Percentiles rank a stretch among this genome's conserved stretches.
Conservation (phyloP, 208 protist species). For the Vickermania ingenoplastis region DNA sequence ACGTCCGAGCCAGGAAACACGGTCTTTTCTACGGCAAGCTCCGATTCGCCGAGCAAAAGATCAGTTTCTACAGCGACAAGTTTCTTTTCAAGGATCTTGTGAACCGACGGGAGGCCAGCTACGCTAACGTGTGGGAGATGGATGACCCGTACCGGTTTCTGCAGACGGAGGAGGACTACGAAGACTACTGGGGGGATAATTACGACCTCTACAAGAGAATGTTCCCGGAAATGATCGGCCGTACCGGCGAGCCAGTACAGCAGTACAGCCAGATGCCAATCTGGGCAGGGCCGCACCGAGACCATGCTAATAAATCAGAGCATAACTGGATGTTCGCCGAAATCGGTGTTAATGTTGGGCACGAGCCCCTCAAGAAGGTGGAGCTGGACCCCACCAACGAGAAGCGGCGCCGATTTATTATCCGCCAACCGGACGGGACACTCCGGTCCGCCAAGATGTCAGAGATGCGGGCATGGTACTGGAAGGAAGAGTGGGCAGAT, state of each 20-base stretch:
- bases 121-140: slow-evolving; percentile 92
- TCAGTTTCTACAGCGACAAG: slow-evolving; percentile 91
- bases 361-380: slow-evolving; percentile 88
- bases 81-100: slow-evolving; percentile 90
- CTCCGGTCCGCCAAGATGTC: slow-evolving; percentile 92
- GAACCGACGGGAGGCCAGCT: slow-evolving; percentile 89
- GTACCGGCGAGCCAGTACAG: slow-evolving; percentile 86
- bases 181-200: slow-evolving; percentile 93
- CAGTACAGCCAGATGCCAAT: slow-evolving; percentile 90
- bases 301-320: slow-evolving; percentile 88
- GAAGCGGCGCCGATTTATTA: slow-evolving; percentile 88
- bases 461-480: slow-evolving; percentile 93
- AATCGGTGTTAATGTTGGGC: slow-evolving; percentile 89
- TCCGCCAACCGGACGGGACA: slow-evolving; percentile 88
- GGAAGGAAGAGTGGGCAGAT: slow-evolving; percentile 93
- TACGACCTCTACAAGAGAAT: slow-evolving; percentile 91
- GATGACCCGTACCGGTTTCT: slow-evolving; percentile 93
- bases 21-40: slow-evolving; percentile 89
- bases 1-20: slow-evolving; percentile 83
- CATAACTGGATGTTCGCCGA: slow-evolving; percentile 94
- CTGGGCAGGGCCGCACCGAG: slow-evolving; percentile 87
- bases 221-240: slow-evolving; percentile 92
- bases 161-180: slow-evolving; percentile 90
- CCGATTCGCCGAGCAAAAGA: slow-evolving; percentile 91
- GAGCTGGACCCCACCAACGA: slow-evolving; percentile 91